Evolutionary conservation across 352 stramenopile species (phyloP).

Genomic region (Globisporangium megalacanthum): DNA sequence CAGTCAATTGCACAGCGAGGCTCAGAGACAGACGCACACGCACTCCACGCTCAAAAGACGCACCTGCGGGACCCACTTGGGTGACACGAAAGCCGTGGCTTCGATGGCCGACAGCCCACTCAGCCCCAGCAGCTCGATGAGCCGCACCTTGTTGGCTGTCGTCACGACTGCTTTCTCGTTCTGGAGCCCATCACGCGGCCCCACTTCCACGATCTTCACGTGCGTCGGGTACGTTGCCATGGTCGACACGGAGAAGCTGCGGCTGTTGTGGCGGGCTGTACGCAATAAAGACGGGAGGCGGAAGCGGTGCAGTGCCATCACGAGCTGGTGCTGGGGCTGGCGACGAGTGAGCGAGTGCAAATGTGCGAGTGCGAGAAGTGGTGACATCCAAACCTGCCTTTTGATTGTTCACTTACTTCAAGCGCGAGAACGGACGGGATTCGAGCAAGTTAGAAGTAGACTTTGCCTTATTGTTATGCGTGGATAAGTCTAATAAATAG

Average conservation of each 20-base stretch:
- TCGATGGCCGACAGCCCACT: constrained; percentile 91
- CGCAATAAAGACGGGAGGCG: constrained; percentile 1
- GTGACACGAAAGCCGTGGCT: constrained; percentile 94
- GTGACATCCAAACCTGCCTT: background rate
- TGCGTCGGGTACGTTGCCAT: constrained; percentile 42
- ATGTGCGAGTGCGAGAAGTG: background rate
- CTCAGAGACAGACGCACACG: too few relatives aligned
- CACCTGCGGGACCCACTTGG: constrained; percentile 95
- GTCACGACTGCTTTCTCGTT: constrained; percentile 90
- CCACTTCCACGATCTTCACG: constrained; percentile 94
- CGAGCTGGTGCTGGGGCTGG: background rate
- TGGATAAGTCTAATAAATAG: too few relatives aligned
- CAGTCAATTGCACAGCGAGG: background rate
- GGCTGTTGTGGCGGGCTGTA: background rate
- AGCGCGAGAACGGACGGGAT: too few relatives aligned
- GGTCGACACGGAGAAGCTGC: background rate
- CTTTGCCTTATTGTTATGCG: too few relatives aligned
- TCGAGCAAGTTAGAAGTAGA: too few relatives aligned
- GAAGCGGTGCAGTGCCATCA: background rate
- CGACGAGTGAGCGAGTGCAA: background rate
- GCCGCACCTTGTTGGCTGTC: constrained; percentile 87
- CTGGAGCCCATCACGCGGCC: constrained; percentile 94
- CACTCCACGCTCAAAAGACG: background rate
- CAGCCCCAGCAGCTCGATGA: constrained; percentile 89
- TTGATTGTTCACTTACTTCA: background rate